Percentiles rank a stretch among this genome's conserved stretches.
These are phyloP conservation scores for Truncatella angustata DNA, from an alignment of 2,329 filamentous ascomycete species.

Conservation along the genomic window DNA sequence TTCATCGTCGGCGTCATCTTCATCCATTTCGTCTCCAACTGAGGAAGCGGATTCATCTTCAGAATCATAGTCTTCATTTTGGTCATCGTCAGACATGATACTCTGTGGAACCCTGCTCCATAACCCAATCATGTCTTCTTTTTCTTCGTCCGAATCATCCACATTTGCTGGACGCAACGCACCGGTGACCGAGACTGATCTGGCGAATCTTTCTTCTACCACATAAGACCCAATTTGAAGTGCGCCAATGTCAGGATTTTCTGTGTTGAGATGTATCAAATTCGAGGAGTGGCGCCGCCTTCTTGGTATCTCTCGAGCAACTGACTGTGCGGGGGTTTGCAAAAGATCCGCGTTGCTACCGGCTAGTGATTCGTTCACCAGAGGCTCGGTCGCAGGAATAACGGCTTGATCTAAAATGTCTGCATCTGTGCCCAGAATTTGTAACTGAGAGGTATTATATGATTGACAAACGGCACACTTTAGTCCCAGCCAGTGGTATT, in stretches of 20 bases:
- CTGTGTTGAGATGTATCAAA: constrained; percentile 17
- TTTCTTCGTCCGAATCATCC: constrained; percentile 43
- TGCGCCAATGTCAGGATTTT: constrained; percentile 14
- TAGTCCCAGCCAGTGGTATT: constrained; percentile 91
- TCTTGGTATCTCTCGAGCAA: constrained; percentile 22
- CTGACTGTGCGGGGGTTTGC: constrained; percentile 13
- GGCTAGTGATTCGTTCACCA: constrained; percentile 16
- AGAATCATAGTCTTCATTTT: constrained; percentile 30
- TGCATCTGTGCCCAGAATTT: constrained; percentile 49
- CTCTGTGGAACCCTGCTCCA: constrained; percentile 49
- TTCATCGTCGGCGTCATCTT: constrained; percentile 44
- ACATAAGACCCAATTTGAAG: constrained; percentile 12
- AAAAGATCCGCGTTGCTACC: constrained; percentile 12
- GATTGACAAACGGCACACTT: constrained; percentile 77
- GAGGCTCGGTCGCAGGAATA: constrained; percentile 16
- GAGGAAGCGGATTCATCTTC: constrained; percentile 25
- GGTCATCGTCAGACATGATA: constrained; percentile 33
- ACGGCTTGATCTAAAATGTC: constrained; percentile 17
- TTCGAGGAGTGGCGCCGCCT: constrained; percentile 32
- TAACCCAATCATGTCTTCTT: constrained; percentile 56
- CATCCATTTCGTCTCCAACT: constrained; percentile 42
- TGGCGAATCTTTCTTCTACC: constrained; percentile 39
- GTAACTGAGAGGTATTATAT: constrained; percentile 67
- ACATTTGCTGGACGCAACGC: constrained; percentile 18
- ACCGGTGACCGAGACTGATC: constrained; percentile 41